phyloP scores from a whole-genome alignment of 2,329 filamentous ascomycete genomes.

The Nemania serpens region DNA sequence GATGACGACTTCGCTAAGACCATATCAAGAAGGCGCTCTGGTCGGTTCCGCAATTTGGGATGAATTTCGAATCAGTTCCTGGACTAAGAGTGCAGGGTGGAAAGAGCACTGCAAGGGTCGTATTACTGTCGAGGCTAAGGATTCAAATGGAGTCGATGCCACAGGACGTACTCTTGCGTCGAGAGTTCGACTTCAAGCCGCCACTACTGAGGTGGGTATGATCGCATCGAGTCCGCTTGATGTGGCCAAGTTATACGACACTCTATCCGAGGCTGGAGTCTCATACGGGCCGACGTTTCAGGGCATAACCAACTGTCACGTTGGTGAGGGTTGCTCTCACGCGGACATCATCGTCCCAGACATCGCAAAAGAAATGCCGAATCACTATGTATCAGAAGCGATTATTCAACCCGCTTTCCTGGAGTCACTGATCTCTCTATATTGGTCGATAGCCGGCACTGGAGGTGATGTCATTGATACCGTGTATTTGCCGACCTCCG shows the following conservation, averaged over 20 bases:
- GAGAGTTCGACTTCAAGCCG: constrained; percentile 38
- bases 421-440: constrained; percentile 48
- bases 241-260: constrained; percentile 50
- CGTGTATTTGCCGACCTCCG: constrained; percentile 50
- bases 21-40: constrained; percentile 48
- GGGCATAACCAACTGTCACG: constrained; percentile 52
- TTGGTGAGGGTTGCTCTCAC: constrained; percentile 42
- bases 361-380: constrained; percentile 47
- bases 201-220: constrained; percentile 39
- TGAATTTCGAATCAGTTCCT: constrained; percentile 62
- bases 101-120: constrained; percentile 62
- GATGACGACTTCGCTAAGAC: constrained; percentile 53
- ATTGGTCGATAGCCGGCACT: constrained; percentile 46
- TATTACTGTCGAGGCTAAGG: constrained; percentile 46
- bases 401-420: constrained; percentile 47
- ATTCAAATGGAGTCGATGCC: constrained; percentile 49
- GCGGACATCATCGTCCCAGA: constrained; percentile 45
- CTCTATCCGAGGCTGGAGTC: constrained; percentile 52
- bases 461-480: constrained; percentile 40
- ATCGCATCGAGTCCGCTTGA: constrained; percentile 40
- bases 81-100: constrained; percentile 57
- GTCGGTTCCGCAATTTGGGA: constrained; percentile 54
- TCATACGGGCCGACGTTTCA: constrained; percentile 58
- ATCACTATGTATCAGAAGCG: constrained; percentile 40
- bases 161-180: constrained; percentile 39